Evolutionary conservation across 768 basidiomycete species (phyloP).

Genomic region (Tylopilus plumbeoviolaceoides): DNA sequence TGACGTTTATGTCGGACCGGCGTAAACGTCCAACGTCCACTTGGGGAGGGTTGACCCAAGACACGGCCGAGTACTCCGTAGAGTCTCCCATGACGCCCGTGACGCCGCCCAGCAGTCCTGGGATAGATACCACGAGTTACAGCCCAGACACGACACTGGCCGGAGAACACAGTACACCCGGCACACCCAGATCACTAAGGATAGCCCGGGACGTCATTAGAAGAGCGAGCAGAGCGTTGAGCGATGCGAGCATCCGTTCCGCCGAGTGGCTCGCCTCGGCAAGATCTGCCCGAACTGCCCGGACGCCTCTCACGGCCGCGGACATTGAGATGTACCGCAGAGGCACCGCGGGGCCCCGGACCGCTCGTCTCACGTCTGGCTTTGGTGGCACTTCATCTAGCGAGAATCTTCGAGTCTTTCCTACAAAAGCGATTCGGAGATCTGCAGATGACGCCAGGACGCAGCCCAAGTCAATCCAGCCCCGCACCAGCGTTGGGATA

Average conservation of each 20-base stretch:
- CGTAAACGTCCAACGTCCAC: conserved; percentile 11
- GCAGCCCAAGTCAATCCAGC: neutral
- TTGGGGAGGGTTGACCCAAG: conserved; percentile 24
- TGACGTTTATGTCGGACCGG: conserved; percentile 6
- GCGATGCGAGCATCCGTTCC: conserved; percentile 28
- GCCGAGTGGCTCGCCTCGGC: conserved; percentile 31
- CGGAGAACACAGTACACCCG: conserved; percentile 6
- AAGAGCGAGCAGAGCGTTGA: conserved; percentile 21
- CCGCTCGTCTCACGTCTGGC: neutral
- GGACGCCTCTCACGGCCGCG: conserved; percentile 12
- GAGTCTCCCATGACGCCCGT: conserved; percentile 6
- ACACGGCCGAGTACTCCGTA: neutral
- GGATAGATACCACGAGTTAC: conserved; percentile 1
- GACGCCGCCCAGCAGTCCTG: conserved; percentile 5
- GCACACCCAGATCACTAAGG: conserved; percentile 12
- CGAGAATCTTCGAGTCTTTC: neutral
- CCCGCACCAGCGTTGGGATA: conserved; percentile 32
- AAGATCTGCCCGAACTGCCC: conserved; percentile 9
- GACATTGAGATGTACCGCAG: conserved; percentile 28
- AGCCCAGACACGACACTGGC: neutral
- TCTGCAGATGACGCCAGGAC: conserved; percentile 4
- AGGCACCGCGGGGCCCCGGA: conserved; percentile 9
- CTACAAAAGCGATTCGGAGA: neutral
- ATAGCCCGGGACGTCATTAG: conserved; percentile 14
- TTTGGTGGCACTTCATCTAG: neutral